Base-by-base conservation (phyloP, 805 yeast genomes). In the Yamadazyma olivae region DNA sequence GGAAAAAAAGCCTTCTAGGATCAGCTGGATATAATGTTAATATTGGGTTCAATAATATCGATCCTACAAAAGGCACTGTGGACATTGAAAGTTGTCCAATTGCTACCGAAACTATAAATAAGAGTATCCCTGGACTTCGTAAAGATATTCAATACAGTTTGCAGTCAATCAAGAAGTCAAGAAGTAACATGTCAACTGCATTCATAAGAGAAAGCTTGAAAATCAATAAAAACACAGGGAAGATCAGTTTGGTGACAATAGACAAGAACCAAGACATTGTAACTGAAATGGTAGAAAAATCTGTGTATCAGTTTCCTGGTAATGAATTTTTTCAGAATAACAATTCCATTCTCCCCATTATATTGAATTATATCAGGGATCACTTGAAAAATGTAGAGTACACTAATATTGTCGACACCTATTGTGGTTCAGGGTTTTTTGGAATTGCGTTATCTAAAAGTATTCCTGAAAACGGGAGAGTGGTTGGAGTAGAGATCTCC, bases 391-490 rank as follows among this genome's bases (percentile, higher is more conserved):
- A 35, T 5, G 12, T 25, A 2, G 10, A 33, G 6, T 52, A 43
- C 36, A 55, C 54, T 23, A 51, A 59, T 37, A 45, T 69, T 20
- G 51, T 70, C 5, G 75, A 70, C 39, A 56, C 73, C 3, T 70
- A 70, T 45, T 70, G 75, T 46, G 75, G 75, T 6, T 59, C 68
- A 5, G 75, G 75, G 3, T 64, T 70, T 41, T 62, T 70, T 41
- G 71, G 71, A 0, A 65, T 70, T 9, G 49, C 61, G 2, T 51
- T 67, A 19, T 51, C 66, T 0, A 46, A 56, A 9, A 48, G 41
- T 6, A 50, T 56, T 1, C 46, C 53, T 1, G 49, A 46, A 7
- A 32, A 42, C 18, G 69, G 67, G 0, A 60, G 64, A 36, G 58
- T 68, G 0, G 56, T 61, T 43, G 75, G 75, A 1, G 64, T 70